These are phyloP conservation scores for Ascocoryne sarcoides DNA, from an alignment of 2,329 filamentous ascomycete genomes.

Conservation along the genomic window DNA sequence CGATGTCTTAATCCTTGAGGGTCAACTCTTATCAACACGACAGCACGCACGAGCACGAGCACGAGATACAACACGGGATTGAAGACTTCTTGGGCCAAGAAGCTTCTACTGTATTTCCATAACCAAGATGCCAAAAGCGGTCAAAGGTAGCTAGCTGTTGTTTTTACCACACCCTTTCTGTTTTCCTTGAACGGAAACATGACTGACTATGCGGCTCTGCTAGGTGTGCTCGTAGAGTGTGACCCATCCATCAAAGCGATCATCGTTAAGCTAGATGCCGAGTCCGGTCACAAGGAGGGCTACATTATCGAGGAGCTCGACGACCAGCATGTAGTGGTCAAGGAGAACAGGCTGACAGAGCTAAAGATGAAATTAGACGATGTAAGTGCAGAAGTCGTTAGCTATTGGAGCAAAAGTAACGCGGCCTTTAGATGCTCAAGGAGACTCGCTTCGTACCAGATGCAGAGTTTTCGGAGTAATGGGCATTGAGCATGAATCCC, in stretches of 20 bases:
- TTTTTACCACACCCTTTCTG: slow-evolving; percentile 2
- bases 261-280: slow-evolving; percentile 66
- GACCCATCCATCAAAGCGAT: slow-evolving; percentile 85
- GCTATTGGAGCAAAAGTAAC: slow-evolving; percentile 4
- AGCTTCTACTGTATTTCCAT: neutral
- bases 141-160: slow-evolving; percentile 44
- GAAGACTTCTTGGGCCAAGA: neutral
- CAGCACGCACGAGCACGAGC: too few species aligned
- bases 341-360: slow-evolving; percentile 60
- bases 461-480: neutral
- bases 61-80: too few species aligned
- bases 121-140: slow-evolving; percentile 48
- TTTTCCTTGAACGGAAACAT: too few species aligned
- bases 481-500: neutral
- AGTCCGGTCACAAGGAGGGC: slow-evolving; percentile 44
- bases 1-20: too few species aligned
- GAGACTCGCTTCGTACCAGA: slow-evolving; percentile 22
- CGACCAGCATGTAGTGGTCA: slow-evolving; percentile 66
- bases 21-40: too few species aligned
- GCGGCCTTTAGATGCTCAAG: slow-evolving; percentile 17
- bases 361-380: slow-evolving; percentile 63
- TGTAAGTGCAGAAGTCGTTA: slow-evolving; percentile 34
- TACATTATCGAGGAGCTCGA: slow-evolving; percentile 76
- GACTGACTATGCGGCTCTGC: slow-evolving; percentile 3
- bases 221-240: slow-evolving; percentile 68